Evolutionary conservation across 805 yeast species (phyloP).

Genomic region (Lipomyces spencermartinsiae): DNA sequence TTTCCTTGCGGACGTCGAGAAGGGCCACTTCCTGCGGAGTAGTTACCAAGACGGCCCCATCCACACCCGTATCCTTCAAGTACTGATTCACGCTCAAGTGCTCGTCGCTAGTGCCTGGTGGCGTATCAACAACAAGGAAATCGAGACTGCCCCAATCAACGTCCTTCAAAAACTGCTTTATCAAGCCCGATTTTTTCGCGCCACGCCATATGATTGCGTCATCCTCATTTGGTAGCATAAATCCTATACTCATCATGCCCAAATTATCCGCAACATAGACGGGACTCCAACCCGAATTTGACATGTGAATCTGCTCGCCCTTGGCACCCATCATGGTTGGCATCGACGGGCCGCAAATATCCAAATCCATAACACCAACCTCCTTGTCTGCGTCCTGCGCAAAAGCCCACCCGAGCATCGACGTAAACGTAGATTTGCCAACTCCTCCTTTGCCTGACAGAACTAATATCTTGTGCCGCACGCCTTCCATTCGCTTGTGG

Average conservation of each 20-base stretch:
- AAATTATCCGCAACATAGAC: slow-evolving; percentile 93
- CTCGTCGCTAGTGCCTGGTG: slow-evolving; percentile 98
- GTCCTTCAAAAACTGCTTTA: slow-evolving; percentile 90
- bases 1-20: slow-evolving; percentile 92
- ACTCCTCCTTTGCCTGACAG: slow-evolving; percentile 84
- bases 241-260: slow-evolving; percentile 94
- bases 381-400: slow-evolving; percentile 76
- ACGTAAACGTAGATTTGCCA: slow-evolving; percentile 94
- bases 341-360: slow-evolving; percentile 96
- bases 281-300: slow-evolving; percentile 95
- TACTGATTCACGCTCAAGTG: slow-evolving; percentile 89
- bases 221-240: slow-evolving; percentile 91
- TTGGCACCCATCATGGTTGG: slow-evolving; percentile 94
- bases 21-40: slow-evolving; percentile 98
- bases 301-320: slow-evolving; percentile 83
- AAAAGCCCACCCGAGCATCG: slow-evolving; percentile 96
- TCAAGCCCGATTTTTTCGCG: slow-evolving; percentile 89
- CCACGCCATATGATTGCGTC: slow-evolving; percentile 98
- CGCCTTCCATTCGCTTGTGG: slow-evolving; percentile 64
- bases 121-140: slow-evolving; percentile 90
- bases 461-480: slow-evolving; percentile 79
- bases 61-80: slow-evolving; percentile 87
- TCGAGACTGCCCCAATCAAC: slow-evolving; percentile 91
- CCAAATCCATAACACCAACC: slow-evolving; percentile 96
- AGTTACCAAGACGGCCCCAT: slow-evolving; percentile 93